These are phyloP conservation scores for Aspergillus kassunensis DNA, from an alignment of 495 filamentous ascomycete genomes.

Conservation along the genomic window DNA sequence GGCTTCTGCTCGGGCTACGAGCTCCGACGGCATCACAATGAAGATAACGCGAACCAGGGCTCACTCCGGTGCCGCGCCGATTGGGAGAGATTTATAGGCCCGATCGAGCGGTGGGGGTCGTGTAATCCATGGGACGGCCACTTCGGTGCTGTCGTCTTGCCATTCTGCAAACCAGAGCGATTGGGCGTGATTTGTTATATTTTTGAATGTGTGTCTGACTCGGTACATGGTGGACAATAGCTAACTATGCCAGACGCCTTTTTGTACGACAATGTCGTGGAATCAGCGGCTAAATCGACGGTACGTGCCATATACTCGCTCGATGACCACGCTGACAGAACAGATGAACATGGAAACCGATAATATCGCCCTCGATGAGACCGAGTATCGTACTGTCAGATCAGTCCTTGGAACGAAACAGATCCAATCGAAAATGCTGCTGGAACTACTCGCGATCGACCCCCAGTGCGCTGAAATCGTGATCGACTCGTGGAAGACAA, in stretches of 20 bases:
- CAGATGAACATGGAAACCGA: constrained; percentile 19
- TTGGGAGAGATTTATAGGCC: constrained; percentile 20
- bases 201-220: constrained; percentile 24
- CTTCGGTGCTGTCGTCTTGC: constrained; percentile 19
- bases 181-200: constrained; percentile 19
- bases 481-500: constrained; percentile 21
- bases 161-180: constrained; percentile 19
- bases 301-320: constrained; percentile 1
- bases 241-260: constrained; percentile 15
- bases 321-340: background rate
- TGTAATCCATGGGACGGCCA: constrained; percentile 22
- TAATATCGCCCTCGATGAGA: constrained; percentile 19
- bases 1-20: constrained; percentile 17
- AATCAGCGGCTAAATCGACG: constrained; percentile 18
- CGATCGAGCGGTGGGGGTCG: constrained; percentile 22
- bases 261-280: constrained; percentile 25
- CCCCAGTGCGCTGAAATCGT: constrained; percentile 20
- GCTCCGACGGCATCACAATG: constrained; percentile 18
- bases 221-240: too few relatives aligned
- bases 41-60: constrained; percentile 19
- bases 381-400: constrained; percentile 23
- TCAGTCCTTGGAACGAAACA: constrained; percentile 23
- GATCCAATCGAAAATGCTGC: constrained; percentile 25
- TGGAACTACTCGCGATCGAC: constrained; percentile 22
- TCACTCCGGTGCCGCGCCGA: constrained; percentile 18